Evolutionary conservation across 2,329 filamentous ascomycete species (phyloP).

Genomic region (Lachnellula occidentalis): DNA sequence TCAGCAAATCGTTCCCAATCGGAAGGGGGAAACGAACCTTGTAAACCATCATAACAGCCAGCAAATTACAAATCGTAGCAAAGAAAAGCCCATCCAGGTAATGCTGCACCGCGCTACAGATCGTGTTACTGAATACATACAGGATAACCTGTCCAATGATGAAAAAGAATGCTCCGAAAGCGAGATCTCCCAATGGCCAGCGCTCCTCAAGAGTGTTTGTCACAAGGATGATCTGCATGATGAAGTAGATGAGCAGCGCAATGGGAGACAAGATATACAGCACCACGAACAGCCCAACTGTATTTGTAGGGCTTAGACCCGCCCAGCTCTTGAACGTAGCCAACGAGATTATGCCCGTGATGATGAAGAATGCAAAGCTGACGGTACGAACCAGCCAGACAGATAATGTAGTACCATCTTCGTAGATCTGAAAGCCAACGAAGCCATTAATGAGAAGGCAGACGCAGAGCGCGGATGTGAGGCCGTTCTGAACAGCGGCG

Average conservation of each 20-base stretch:
- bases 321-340: constrained; percentile 92
- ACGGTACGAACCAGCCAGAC: constrained; percentile 84
- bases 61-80: constrained; percentile 84
- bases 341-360: constrained; percentile 82
- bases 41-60: constrained; percentile 99
- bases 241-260: constrained; percentile 77
- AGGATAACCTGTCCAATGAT: constrained; percentile 86
- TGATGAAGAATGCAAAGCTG: constrained; percentile 74
- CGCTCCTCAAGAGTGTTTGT: constrained; percentile 86
- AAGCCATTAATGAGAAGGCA: constrained; percentile 95
- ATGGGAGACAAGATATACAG: constrained; percentile 88
- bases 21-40: constrained; percentile 55
- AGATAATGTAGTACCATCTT: constrained; percentile 89
- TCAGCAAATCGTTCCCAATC: constrained; percentile 5
- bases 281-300: constrained; percentile 83
- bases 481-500: constrained; percentile 76
- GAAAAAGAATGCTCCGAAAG: constrained; percentile 87
- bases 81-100: constrained; percentile 95
- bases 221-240: constrained; percentile 84
- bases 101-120: constrained; percentile 81
- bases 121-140: constrained; percentile 79
- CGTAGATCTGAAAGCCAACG: constrained; percentile 96
- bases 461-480: constrained; percentile 79
- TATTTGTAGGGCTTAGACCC: constrained; percentile 78
- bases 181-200: constrained; percentile 90